Base-by-base conservation (phyloP, 2,329 filamentous ascomycete species). In the Colletotrichum tanaceti region DNA sequence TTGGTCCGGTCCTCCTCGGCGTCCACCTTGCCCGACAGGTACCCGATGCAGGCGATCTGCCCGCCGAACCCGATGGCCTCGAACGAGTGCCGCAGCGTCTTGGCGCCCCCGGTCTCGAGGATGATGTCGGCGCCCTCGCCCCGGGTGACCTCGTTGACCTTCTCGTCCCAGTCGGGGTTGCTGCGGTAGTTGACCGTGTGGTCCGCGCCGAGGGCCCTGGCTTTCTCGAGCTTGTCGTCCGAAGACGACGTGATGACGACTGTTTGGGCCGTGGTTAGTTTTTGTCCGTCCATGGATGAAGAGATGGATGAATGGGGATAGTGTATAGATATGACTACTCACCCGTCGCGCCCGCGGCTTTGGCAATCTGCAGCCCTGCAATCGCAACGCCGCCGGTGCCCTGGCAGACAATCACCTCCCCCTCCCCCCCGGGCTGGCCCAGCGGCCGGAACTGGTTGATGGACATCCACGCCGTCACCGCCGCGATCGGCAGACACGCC, bases 401-500 rank as follows among this genome's bases (percentile, higher is more conserved):
- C 72, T 87, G 86, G 4, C 87, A 75, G 16, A 88, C 74, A 5
- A 87, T 81, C 1, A 79, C 79, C 70, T 84, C 79, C 4, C 79
- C 80, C 58, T 76, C 72, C 0, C 84, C 85, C 1, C 83, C 82
- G 4, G 83, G 81, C 59, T 86, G 78, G 0, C 86, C 86, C 0
- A 87, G 73, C 0, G 86, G 85, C 32, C 85, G 80, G 79, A 88
- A 85, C 53, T 86, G 85, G 76, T 90, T 90, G 72, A 91, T 80
- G 10, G 86, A 81, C 86, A 88, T 90, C 88, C 87, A 90, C 0
- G 89, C 89, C 2, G 89, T 91, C 38, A 90, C 82, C 1, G 82
- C 83, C 0, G 89, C 88, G 69, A 90, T 87, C 9, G 89, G 88
- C 6, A 91, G 75, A 50, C 86, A 88, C 22, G 82, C 81, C 0